Percentiles rank a stretch among this genome's conserved stretches.
These are phyloP conservation scores for Colletotrichum sublineola DNA, from an alignment of 2,329 filamentous ascomycete species.

Conservation along the genomic window DNA sequence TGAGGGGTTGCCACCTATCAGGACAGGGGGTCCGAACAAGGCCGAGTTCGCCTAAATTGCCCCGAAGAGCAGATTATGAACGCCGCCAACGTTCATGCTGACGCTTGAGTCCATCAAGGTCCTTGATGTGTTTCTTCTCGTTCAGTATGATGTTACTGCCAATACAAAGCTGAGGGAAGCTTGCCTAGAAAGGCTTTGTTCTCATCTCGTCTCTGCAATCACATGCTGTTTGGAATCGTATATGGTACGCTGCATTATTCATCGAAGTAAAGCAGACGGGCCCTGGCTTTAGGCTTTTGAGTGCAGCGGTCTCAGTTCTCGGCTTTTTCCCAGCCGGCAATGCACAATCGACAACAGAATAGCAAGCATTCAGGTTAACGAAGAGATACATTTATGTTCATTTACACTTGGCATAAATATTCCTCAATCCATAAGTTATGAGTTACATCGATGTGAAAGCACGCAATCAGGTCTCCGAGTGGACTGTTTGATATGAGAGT, in stretches of 20 bases:
- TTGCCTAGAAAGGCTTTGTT: no score
- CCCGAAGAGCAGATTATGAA: neutral
- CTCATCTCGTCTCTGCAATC: neutral
- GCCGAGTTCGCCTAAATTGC: neutral
- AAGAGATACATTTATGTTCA: no score
- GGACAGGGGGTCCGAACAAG: conserved; percentile 1
- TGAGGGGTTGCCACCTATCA: conserved; percentile 7
- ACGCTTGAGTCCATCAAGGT: neutral
- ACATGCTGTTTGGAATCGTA: neutral
- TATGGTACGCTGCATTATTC: neutral
- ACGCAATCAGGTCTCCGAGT: neutral
- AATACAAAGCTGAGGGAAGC: rapidly evolving
- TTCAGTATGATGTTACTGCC: neutral
- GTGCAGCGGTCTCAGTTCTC: no score
- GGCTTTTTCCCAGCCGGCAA: no score
- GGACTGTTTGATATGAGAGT: neutral
- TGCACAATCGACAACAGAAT: neutral
- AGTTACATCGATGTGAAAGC: neutral
- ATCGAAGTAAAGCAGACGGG: neutral
- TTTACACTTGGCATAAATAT: neutral
- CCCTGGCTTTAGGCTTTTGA: neutral
- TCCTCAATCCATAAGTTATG: neutral
- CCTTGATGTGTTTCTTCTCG: neutral
- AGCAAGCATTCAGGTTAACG: neutral
- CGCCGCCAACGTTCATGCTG: neutral